Percentiles rank a stretch among this genome's conserved stretches.
These are phyloP conservation scores for Serendipita sp. DNA, from an alignment of 768 basidiomycete genomes.

Conservation along the genomic window DNA sequence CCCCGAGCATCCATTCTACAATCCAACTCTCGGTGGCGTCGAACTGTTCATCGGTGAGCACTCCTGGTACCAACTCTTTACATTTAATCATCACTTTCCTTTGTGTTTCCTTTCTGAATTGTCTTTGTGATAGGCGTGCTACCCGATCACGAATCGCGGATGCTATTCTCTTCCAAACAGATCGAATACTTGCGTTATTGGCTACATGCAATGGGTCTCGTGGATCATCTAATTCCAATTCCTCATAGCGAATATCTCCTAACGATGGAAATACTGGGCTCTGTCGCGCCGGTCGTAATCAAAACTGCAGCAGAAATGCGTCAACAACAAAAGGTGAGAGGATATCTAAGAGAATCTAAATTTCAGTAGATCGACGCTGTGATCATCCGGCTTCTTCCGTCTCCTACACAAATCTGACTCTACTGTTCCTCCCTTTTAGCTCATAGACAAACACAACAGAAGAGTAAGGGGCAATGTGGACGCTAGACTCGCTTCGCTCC, in stretches of 20 bases:
- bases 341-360: no score
- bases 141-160: conserved; percentile 53
- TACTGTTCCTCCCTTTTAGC: conserved; percentile 23
- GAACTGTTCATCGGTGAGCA: conserved; percentile 51
- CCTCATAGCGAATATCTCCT: conserved; percentile 68
- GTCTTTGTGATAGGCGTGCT: conserved; percentile 35
- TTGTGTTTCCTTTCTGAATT: not conserved
- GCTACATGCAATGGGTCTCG: conserved; percentile 58
- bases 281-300: conserved; percentile 43
- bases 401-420: not conserved
- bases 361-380: no score
- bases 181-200: conserved; percentile 76
- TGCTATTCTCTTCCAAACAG: conserved; percentile 69
- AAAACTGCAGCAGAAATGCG: conserved; percentile 37
- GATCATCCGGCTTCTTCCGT: not conserved
- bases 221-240: conserved; percentile 45
- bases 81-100: no score
- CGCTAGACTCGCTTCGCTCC: conserved; percentile 35
- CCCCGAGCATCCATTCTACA: conserved; percentile 52
- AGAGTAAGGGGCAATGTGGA: conserved; percentile 45
- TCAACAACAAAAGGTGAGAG: conserved; percentile 35
- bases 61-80: no score
- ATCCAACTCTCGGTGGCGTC: conserved; percentile 31
- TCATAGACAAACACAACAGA: conserved; percentile 68
- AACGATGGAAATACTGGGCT: conserved; percentile 38